Percentiles rank a stretch among this genome's conserved stretches.
These are phyloP conservation scores for Candida michaelii DNA, from an alignment of 805 yeast genomes.

Conservation along the genomic window DNA sequence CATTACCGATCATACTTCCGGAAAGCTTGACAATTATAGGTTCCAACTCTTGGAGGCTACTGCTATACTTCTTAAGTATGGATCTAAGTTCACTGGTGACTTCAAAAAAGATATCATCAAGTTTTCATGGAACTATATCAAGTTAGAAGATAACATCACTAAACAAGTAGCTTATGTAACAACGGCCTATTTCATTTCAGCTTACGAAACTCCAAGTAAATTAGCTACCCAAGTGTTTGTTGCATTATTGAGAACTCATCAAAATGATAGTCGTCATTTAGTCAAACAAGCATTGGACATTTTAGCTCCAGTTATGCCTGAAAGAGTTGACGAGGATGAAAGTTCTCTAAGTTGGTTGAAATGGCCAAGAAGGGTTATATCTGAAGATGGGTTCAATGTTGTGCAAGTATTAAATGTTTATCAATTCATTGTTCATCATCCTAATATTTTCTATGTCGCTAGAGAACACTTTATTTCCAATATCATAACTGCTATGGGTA, in stretches of 20 bases:
- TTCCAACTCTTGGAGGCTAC: slow-evolving; percentile 81
- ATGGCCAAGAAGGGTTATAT: slow-evolving; percentile 89
- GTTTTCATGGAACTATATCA: slow-evolving; percentile 91
- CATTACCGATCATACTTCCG: slow-evolving; percentile 55
- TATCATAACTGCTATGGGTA: slow-evolving; percentile 90
- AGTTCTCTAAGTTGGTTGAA: slow-evolving; percentile 76
- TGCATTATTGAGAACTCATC: slow-evolving; percentile 81
- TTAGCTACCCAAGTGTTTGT: slow-evolving; percentile 91
- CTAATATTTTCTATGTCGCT: slow-evolving; percentile 79
- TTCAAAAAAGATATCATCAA: slow-evolving; percentile 82
- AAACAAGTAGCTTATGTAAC: slow-evolving; percentile 92
- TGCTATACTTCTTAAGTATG: slow-evolving; percentile 68
- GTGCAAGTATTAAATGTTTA: slow-evolving; percentile 84
- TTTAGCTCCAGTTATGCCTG: slow-evolving; percentile 82
- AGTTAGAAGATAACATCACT: slow-evolving; percentile 81
- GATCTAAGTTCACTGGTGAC: slow-evolving; percentile 57
- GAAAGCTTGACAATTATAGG: slow-evolving; percentile 70
- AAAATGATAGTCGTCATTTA: slow-evolving; percentile 76
- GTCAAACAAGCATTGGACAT: slow-evolving; percentile 86
- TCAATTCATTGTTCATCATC: slow-evolving; percentile 83
- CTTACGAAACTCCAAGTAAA: slow-evolving; percentile 84
- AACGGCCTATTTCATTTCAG: slow-evolving; percentile 80
- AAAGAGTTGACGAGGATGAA: slow-evolving; percentile 56
- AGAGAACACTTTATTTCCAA: slow-evolving; percentile 88
- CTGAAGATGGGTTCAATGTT: slow-evolving; percentile 86